A percentile compares a stretch with the other conserved stretches of the same genome.
Evolutionary conservation across 306 rosid genomes (phyloP).

Genomic region (Begonia masoniana): DNA sequence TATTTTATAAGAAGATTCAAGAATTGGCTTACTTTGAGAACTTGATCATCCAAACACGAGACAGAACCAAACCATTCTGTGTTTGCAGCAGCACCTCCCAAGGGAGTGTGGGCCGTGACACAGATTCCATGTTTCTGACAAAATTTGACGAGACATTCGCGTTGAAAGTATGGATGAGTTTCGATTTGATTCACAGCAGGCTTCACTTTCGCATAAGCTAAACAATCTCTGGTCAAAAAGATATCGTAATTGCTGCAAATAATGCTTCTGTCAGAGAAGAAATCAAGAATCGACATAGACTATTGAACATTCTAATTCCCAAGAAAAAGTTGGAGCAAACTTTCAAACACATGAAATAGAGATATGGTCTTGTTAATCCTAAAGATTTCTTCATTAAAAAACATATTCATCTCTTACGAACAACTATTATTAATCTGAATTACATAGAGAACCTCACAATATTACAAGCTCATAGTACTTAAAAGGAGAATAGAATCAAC

Average conservation of each 20-base stretch:
- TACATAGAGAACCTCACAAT: no score
- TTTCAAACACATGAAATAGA: no score
- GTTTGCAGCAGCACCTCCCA: conserved; percentile 84
- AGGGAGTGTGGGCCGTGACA: conserved; percentile 92
- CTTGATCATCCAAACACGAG: conserved; percentile 66
- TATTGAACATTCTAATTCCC: no score
- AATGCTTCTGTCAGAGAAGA: conserved; percentile 23
- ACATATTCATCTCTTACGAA: no score
- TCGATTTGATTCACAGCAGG: conserved; percentile 96
- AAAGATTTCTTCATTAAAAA: no score
- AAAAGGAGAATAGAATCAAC: no score
- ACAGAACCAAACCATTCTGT: conserved; percentile 66
- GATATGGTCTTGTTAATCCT: no score
- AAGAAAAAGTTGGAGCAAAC: no score
- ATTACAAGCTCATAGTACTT: no score
- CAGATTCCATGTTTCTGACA: conserved; percentile 71
- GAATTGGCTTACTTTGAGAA: conserved; percentile 44
- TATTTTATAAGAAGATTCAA: conserved; percentile 1
- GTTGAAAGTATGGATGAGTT: conserved; percentile 90
- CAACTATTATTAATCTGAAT: no score
- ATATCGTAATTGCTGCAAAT: conserved; percentile 82
- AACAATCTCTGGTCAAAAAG: conserved; percentile 84
- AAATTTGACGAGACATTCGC: conserved; percentile 74
- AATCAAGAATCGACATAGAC: conserved; percentile 1
- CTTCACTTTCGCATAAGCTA: conserved; percentile 80